These are phyloP conservation scores for Tolypocladium album DNA, from an alignment of 2,329 filamentous ascomycete species.

Conservation along the genomic window DNA sequence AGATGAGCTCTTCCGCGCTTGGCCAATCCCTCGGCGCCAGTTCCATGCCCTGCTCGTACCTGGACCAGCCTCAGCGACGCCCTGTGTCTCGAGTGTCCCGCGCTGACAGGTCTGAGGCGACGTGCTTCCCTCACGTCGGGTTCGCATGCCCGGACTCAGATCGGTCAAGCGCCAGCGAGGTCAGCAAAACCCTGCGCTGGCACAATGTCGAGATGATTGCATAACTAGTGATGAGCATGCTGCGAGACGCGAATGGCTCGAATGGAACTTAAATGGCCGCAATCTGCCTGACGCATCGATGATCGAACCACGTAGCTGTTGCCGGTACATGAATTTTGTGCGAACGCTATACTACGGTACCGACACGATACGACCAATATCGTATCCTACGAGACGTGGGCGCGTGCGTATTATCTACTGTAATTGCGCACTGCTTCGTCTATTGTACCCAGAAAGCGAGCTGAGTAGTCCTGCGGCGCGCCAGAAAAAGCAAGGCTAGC, in stretches of 20 bases:
- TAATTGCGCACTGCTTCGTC: not conserved
- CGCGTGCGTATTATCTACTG: not conserved
- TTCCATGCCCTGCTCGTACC: not conserved
- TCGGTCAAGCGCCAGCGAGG: not conserved
- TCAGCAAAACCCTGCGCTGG: not conserved
- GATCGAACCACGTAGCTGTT: not conserved
- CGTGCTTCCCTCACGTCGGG: not conserved
- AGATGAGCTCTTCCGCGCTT: conserved; percentile 5
- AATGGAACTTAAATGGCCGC: not conserved
- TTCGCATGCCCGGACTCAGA: not conserved
- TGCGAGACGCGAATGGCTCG: not conserved
- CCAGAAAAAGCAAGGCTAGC: not conserved
- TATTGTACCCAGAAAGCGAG: not conserved
- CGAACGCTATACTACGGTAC: not conserved
- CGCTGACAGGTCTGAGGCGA: not conserved
- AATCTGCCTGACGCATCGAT: not conserved
- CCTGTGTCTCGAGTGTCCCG: not conserved
- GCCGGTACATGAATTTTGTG: no score
- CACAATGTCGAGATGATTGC: not conserved
- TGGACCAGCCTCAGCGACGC: not conserved
- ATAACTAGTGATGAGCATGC: not conserved
- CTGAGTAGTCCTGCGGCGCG: not conserved
- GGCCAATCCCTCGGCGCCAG: conserved; percentile 4
- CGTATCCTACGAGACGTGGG: not conserved
- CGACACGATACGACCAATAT: not conserved